Conservation (phyloP, 345 rosid genomes). For the Lagerstroemia speciosa region DNA sequence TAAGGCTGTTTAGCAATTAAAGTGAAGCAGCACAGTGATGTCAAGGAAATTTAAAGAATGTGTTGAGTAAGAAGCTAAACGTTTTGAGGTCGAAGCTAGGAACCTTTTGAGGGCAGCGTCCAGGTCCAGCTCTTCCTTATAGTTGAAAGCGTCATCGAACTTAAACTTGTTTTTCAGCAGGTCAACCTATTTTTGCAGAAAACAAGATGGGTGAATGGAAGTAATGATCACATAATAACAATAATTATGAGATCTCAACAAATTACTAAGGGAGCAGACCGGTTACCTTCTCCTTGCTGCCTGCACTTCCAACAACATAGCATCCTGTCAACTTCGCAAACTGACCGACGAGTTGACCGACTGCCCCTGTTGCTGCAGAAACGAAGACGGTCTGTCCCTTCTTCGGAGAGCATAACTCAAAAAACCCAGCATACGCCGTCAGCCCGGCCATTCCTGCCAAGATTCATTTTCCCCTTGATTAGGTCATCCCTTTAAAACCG, state of each 20-base stretch:
- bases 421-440: conserved; percentile 15
- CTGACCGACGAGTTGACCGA: conserved; percentile 18
- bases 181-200: conserved; percentile 21
- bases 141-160: conserved; percentile 57
- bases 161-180: conserved; percentile 38
- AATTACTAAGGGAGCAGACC: not conserved
- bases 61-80: not conserved
- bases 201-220: not conserved
- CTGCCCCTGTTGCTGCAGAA: conserved; percentile 9
- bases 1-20: not conserved
- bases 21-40: not conserved
- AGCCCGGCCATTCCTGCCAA: conserved; percentile 15
- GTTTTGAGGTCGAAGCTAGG: not conserved
- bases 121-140: conserved; percentile 29
- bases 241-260: not conserved
- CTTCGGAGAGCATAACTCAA: conserved; percentile 13
- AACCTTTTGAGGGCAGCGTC: conserved; percentile 42
- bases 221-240: not conserved
- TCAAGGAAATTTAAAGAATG: not conserved
- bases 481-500: not conserved
- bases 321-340: conserved; percentile 21
- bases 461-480: not conserved
- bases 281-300: conserved; percentile 17
- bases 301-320: conserved; percentile 19
- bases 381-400: conserved; percentile 15